Percentiles rank a stretch among this genome's conserved stretches.
Conservation (phyloP, 345 rosid genomes). For the Populus tremula region DNA sequence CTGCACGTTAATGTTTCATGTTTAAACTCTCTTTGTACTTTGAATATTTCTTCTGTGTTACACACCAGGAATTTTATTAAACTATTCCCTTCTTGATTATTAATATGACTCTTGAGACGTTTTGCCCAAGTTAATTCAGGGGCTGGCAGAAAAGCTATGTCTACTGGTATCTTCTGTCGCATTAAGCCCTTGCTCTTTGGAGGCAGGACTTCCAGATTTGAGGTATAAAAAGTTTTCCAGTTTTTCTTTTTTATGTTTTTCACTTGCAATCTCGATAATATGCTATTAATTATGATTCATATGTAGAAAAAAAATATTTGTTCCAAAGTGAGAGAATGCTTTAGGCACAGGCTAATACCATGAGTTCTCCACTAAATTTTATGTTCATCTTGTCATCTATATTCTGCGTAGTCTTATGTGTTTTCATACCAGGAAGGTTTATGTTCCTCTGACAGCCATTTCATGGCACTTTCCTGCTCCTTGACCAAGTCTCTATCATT, state of each 20-base stretch:
- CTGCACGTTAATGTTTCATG: slow-evolving; percentile 8
- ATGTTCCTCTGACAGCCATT: background rate
- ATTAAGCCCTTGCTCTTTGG: slow-evolving; percentile 41
- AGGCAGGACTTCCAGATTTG: slow-evolving; percentile 39
- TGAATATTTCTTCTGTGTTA: slow-evolving; percentile 7
- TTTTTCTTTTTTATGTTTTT: background rate
- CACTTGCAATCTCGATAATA: background rate
- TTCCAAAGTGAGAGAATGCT: background rate
- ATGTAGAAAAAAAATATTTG: background rate
- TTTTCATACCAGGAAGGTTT: background rate
- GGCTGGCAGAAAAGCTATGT: slow-evolving; percentile 22
- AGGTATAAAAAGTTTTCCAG: slow-evolving; percentile 28
- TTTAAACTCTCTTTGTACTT: background rate
- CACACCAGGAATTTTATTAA: background rate
- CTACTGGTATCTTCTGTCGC: slow-evolving; percentile 38
- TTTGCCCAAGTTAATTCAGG: slow-evolving; percentile 2
- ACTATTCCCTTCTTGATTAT: background rate
- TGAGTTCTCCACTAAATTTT: background rate
- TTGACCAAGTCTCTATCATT: no score
- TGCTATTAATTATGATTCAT: background rate
- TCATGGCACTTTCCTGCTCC: background rate
- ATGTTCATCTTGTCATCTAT: background rate
- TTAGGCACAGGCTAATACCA: background rate
- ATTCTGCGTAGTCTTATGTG: background rate
- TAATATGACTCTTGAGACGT: background rate